A percentile compares a stretch with the other conserved stretches of the same genome.
These are phyloP conservation scores for Ogataea ganodermae DNA, from an alignment of 805 yeast species.

Conservation along the genomic window DNA sequence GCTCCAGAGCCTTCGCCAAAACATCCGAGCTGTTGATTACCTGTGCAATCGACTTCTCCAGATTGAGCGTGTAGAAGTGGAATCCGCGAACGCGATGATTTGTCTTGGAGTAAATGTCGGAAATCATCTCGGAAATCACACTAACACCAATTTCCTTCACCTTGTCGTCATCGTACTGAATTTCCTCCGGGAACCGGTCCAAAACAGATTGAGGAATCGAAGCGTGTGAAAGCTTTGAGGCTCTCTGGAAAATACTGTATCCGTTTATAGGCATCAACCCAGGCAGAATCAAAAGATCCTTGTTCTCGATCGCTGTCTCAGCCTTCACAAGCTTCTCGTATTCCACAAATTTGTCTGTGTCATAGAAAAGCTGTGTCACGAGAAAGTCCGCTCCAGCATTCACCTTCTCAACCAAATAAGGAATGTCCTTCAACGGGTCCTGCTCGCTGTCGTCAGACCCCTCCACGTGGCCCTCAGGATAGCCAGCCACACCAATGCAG, in stretches of 20 bases:
- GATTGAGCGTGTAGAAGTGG: conserved; percentile 89
- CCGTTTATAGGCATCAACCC: conserved; percentile 93
- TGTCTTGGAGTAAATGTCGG: conserved; percentile 54
- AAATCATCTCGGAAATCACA: conserved; percentile 62
- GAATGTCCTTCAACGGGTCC: conserved; percentile 67
- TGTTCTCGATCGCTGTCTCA: conserved; percentile 37
- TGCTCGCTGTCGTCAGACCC: conserved; percentile 71
- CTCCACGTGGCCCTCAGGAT: conserved; percentile 97
- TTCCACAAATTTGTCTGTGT: conserved; percentile 69
- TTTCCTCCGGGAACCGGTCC: conserved; percentile 54
- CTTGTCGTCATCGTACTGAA: conserved; percentile 71
- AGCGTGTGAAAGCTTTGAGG: conserved; percentile 88
- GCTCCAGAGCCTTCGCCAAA: conserved; percentile 49
- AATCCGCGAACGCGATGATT: conserved; percentile 69
- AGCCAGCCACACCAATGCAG: conserved; percentile 95
- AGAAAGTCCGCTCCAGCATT: conserved; percentile 95
- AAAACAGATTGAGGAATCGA: conserved; percentile 63
- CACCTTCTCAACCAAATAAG: conserved; percentile 78
- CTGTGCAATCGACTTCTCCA: conserved; percentile 90
- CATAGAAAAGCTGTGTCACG: conserved; percentile 89
- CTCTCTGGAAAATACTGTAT: conserved; percentile 77
- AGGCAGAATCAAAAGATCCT: conserved; percentile 64
- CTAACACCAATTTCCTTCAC: conserved; percentile 86
- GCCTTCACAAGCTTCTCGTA: conserved; percentile 58
- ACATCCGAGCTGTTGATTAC: conserved; percentile 66